A percentile compares a stretch with the other conserved stretches of the same genome.
phyloP scores from a whole-genome alignment of 768 basidiomycete genomes.

The Pilatotrama ljubarskyi region DNA sequence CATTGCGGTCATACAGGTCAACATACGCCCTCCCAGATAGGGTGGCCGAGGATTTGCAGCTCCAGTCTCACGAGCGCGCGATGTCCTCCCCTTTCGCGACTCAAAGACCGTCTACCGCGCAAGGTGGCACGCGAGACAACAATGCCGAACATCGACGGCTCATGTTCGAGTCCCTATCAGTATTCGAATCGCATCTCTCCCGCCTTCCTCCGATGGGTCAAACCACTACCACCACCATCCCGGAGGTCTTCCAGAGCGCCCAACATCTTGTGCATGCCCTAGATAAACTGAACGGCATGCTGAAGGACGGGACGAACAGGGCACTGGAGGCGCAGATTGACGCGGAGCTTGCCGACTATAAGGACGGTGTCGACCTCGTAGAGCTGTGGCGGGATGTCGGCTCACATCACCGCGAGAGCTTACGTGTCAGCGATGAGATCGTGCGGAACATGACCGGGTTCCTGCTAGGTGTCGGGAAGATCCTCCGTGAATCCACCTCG shows the following conservation, averaged over 20 bases:
- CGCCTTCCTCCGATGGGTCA: slow-evolving; percentile 50
- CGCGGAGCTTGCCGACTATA: slow-evolving; percentile 61
- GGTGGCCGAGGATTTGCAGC: slow-evolving; percentile 7
- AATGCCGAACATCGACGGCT: slow-evolving; percentile 62
- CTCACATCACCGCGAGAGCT: slow-evolving; percentile 68
- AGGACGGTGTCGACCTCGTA: slow-evolving; percentile 39
- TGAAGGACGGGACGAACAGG: slow-evolving; percentile 53
- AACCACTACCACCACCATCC: slow-evolving; percentile 41
- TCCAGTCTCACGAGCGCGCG: slow-evolving; percentile 15
- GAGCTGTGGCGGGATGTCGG: slow-evolving; percentile 72
- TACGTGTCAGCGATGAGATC: slow-evolving; percentile 76
- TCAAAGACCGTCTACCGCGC: slow-evolving; percentile 14
- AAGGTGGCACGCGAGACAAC: slow-evolving; percentile 18
- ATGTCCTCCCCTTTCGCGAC: slow-evolving; percentile 20
- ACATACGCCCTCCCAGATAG: slow-evolving; percentile 34
- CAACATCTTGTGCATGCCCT: slow-evolving; percentile 63
- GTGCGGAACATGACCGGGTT: slow-evolving; percentile 76
- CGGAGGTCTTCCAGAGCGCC: slow-evolving; percentile 62
- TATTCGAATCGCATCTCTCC: slow-evolving; percentile 68
- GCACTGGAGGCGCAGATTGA: slow-evolving; percentile 77
- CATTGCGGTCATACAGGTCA: slow-evolving; percentile 43
- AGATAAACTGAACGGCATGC: slow-evolving; percentile 63
- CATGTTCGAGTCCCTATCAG: slow-evolving; percentile 64
- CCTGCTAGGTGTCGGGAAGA: slow-evolving; percentile 70
- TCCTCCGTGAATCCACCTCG: slow-evolving; percentile 56